These are phyloP conservation scores for Lipomyces sp. DNA, from an alignment of 805 yeast species.

Conservation along the genomic window DNA sequence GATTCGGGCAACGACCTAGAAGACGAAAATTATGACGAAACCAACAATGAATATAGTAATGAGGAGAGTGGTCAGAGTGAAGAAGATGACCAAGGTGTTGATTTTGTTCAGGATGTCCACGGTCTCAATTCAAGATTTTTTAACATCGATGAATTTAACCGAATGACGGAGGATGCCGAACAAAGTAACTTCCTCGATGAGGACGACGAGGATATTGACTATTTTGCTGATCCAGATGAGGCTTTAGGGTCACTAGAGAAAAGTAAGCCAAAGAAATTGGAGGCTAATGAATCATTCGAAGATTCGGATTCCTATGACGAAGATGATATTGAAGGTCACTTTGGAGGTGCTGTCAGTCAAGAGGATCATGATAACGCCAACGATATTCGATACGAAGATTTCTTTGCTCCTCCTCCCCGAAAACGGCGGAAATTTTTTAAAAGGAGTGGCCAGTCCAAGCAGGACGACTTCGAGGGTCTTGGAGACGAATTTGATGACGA, in stretches of 20 bases:
- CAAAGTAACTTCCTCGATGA: slow-evolving; percentile 38
- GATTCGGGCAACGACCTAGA: slow-evolving; percentile 35
- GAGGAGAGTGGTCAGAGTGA: slow-evolving; percentile 40
- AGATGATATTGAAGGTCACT: slow-evolving; percentile 50
- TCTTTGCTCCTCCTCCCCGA: slow-evolving; percentile 47
- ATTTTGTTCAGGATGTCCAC: slow-evolving; percentile 53
- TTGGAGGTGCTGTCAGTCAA: slow-evolving; percentile 18
- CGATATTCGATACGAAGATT: slow-evolving; percentile 48
- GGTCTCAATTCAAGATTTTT: slow-evolving; percentile 86
- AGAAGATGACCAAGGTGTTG: slow-evolving; percentile 42
- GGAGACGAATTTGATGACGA: slow-evolving; percentile 40
- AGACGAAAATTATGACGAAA: slow-evolving; percentile 37
- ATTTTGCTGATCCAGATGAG: slow-evolving; percentile 46
- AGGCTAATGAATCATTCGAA: slow-evolving; percentile 6
- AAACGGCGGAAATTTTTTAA: slow-evolving; percentile 2
- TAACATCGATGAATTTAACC: slow-evolving; percentile 81
- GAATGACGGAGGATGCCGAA: slow-evolving; percentile 60
- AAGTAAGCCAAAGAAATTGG: not conserved
- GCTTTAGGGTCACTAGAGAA: slow-evolving; percentile 11
- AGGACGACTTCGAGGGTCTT: slow-evolving; percentile 39
- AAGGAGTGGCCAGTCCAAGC: slow-evolving; percentile 21
- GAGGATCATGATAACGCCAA: slow-evolving; percentile 36
- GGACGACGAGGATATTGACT: slow-evolving; percentile 55
- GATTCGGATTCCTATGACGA: slow-evolving; percentile 41
- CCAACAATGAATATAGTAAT: slow-evolving; percentile 23